Evolutionary conservation across 2,329 filamentous ascomycete species (phyloP), one percentile per base, ranked within the genome.

Genomic region (Trichoderma sp.): DNA sequence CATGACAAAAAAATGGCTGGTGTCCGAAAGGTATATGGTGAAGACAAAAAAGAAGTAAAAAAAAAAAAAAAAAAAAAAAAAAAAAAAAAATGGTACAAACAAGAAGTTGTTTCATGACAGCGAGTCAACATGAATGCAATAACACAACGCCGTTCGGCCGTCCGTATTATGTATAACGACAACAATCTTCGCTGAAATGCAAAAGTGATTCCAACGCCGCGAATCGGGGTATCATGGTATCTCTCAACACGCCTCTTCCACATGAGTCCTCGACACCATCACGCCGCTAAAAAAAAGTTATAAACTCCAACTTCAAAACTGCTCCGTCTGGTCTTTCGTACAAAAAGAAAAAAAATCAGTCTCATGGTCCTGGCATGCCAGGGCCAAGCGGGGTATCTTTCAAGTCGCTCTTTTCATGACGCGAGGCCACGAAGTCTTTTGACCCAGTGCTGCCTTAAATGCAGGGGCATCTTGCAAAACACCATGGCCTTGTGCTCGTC

Each of bases 401-500:
- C 52, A 45, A 29, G 42, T 48, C 29, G n/a, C 59, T 42, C 66
- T 37, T 17, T 52, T 34, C 10, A 42, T 53, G 70, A 34, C 82
- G 80, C 58, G 81, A 25, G 76, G 70, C 87, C 85, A 29, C 84
- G 76, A 65, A 87, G 76, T 65, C 83, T 77, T 72, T 80, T 83
- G 2, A 88, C 83, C 86, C 86, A 88, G 71, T 88, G 85, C 69
- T 82, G 80, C 57, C 86, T 79, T 69, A 88, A 75, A 12, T 76
- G 74, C 2, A 80, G 76, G 0, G 85, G 83, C 84, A 88, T 88
- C 77, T 88, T 88, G 78, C 85, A 87, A 70, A 88, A 89, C 50
- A 88, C 82, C 80, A 88, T 84, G 34, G 86, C 86, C 73, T 86
- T 87, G 73, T 84, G 84, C 70, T 87, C 84, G 70, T 87, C 84